Base-by-base conservation (phyloP, 352 stramenopile species). In the Globisporangium cystogenes region DNA sequence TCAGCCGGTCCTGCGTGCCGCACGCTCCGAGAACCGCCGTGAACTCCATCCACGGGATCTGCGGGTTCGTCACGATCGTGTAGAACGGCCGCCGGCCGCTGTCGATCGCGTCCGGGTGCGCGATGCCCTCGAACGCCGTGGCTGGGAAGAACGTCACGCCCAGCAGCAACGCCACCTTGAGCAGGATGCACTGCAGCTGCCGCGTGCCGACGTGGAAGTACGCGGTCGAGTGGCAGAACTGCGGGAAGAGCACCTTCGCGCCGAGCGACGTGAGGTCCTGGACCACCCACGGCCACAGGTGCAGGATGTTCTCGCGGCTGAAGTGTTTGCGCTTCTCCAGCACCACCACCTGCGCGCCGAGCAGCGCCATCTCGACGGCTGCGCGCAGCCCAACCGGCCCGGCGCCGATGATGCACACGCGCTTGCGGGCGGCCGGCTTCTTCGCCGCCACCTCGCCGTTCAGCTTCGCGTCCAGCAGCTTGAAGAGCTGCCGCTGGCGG, bases 161-260 rank as follows among this genome's bases (percentile, higher is more conserved):
- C 0, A 94, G 54, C 23, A 91, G 51, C 29, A 94, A 59, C 20
- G 76, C 79, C 15, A 90, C 77, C 58, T 94, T 94, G 48, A 94
- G 74, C 36, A 94, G 59, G 45, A 90, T 91, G 53, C 84, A 79
- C 59, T 94, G 83, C 14, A 94, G 55, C 57, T 94, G 81, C n/a
- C 81, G 81, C 16, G 83, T 94, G 35, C 83, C 83, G 18, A 94
- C 82, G 59, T 92, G 82, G 66, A 94, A 90, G 48, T 90, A 88
- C 12, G 76, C 80, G 14, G 78, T 87, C 48, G 82, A 92, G 57
- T 88, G 81, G 49, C 82, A 92, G 62, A 90, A 87, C 49, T 82
- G 74, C 11, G 74, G 68, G 67, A 86, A 94, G 46, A 94, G 86
- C 23, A 88, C 73, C 65, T 94, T 94, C 21, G 81, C 83, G 26